Percentiles rank a stretch among this genome's conserved stretches.
Conservation (phyloP, 2,329 filamentous ascomycete genomes). For the Dothistroma pini region DNA sequence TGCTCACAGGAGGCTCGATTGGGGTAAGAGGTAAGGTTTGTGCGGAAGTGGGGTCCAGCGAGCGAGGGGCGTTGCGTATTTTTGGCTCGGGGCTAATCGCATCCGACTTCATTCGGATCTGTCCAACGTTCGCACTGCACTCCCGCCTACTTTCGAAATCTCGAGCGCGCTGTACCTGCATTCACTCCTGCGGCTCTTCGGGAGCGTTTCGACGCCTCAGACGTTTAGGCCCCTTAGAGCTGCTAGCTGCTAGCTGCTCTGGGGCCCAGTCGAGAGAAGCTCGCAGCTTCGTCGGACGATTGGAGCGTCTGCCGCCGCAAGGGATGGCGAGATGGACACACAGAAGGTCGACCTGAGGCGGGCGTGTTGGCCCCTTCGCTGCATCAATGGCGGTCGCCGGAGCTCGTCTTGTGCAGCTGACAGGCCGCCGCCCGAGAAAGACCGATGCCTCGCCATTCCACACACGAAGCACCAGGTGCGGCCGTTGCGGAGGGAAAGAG, state of each 20-base stretch:
- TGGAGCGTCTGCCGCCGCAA: constrained; percentile 12
- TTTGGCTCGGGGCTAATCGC: constrained; percentile 2
- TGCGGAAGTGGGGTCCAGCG: not conserved
- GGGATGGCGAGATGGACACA: constrained; percentile 15
- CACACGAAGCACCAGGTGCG: constrained; percentile 11
- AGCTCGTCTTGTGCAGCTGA: constrained; percentile 23
- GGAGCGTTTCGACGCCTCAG: not conserved
- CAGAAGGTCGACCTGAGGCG: not conserved
- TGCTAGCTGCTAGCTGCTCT: not conserved
- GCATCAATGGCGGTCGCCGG: constrained; percentile 12
- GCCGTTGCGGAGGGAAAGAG: constrained; percentile 13
- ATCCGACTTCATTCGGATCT: constrained; percentile 9
- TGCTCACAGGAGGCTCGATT: not conserved
- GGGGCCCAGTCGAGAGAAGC: constrained; percentile 4
- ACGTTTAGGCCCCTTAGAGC: not conserved
- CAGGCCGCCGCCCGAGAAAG: constrained; percentile 24
- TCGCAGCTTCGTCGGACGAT: constrained; percentile 5
- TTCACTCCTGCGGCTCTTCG: not conserved
- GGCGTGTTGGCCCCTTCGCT: constrained; percentile 4
- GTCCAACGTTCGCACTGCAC: constrained; percentile 8
- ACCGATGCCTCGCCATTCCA: constrained; percentile 23
- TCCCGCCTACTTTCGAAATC: constrained; percentile 1
- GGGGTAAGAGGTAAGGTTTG: not conserved
- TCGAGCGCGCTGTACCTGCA: not conserved
- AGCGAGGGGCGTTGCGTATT: not conserved